A percentile compares a stretch with the other conserved stretches of the same genome.
These are phyloP conservation scores for Plasmodium coatneyi DNA, from an alignment of 169 alveolate species.

Conservation along the genomic window DNA sequence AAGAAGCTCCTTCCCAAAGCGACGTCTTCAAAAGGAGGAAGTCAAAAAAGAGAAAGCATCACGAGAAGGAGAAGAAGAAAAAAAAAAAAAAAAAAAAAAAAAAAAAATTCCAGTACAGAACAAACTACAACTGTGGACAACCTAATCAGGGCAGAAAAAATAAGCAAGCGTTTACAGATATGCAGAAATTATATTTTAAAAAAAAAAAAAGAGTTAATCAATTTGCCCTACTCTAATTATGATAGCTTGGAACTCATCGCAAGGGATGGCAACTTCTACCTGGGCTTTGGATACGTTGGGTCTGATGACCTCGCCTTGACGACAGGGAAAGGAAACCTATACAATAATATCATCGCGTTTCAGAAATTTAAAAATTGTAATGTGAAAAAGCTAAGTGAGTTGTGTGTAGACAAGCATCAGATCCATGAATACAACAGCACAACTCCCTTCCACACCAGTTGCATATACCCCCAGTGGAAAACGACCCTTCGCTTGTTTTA, in stretches of 20 bases:
- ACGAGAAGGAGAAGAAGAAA: not conserved
- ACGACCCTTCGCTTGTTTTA: conserved; percentile 34
- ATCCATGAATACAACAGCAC: conserved; percentile 48
- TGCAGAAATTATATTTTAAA: conserved; percentile 61
- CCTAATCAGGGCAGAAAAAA: conserved; percentile 20
- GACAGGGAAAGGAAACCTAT: conserved; percentile 85
- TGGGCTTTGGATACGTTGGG: conserved; percentile 90
- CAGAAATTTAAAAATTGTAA: conserved; percentile 62
- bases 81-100: conserved; percentile 5
- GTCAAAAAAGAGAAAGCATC: not conserved
- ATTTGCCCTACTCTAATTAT: conserved; percentile 77
- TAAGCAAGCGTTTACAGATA: conserved; percentile 48
- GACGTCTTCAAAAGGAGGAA: not conserved
- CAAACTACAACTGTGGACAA: conserved; percentile 64
- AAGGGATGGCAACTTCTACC: conserved; percentile 88
- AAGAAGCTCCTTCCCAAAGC: not conserved
- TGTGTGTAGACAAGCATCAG: conserved; percentile 68
- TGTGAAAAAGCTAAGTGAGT: conserved; percentile 47
- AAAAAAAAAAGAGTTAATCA: conserved; percentile 72
- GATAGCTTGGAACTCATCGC: conserved; percentile 88
- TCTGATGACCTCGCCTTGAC: conserved; percentile 76
- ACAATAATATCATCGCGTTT: conserved; percentile 78
- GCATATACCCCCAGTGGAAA: conserved; percentile 72
- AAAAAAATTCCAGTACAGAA: conserved; percentile 13
- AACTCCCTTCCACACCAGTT: conserved; percentile 57